Evolutionary conservation across 139 green algal species (phyloP), one percentile per base, ranked within the genome.

Genomic region (Micractinium conductrix): DNA sequence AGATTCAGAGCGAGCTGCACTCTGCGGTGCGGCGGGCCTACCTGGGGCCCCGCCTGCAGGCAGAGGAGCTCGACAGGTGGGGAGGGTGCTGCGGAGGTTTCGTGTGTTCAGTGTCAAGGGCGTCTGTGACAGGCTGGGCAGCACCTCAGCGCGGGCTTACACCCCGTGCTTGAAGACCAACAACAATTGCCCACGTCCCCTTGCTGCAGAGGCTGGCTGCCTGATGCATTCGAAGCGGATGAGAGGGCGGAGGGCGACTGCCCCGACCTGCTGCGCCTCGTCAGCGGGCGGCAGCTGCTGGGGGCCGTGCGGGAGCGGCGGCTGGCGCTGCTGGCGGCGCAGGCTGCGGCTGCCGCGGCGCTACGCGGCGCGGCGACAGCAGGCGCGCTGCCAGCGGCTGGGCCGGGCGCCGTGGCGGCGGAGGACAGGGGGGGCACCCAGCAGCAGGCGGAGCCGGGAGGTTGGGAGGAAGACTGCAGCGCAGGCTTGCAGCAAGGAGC

Each of bases 211-310:
- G 45, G 69, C 33, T 44, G 85, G 17, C 70, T 91, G 74, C 88
- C 88, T 4, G 85, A 88, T 5, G 69, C 62, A 2, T 91, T 91
- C 69, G 88, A 91, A 35, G 82, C 75, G 12, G 88, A 91, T 24
- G 85, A 91, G 84, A 79, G 88, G 19, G 79, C 81, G 37, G 48
- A 62, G 0, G 19, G 40, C 12, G 87, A 83, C 5, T 68, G 72
- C 48, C 71, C 79, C 0, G 88, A 91, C 45, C 75, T 91, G 43
- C 63, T 91, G 85, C 80, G 85, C 53, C 82, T 91, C 22, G 88
- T 91, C 7, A 80, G 62, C 24, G 88, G 88, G 24, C 69, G 86
- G 28, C 74, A 85, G 60, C 44, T 88, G 68, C 76, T 91, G 45
- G 88, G 88, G 7, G 69, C 43, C 9, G 88, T 91, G 50, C 69